Base-by-base conservation (phyloP, 2,329 filamentous ascomycete species). In the Cadophora luteo-olivacea region DNA sequence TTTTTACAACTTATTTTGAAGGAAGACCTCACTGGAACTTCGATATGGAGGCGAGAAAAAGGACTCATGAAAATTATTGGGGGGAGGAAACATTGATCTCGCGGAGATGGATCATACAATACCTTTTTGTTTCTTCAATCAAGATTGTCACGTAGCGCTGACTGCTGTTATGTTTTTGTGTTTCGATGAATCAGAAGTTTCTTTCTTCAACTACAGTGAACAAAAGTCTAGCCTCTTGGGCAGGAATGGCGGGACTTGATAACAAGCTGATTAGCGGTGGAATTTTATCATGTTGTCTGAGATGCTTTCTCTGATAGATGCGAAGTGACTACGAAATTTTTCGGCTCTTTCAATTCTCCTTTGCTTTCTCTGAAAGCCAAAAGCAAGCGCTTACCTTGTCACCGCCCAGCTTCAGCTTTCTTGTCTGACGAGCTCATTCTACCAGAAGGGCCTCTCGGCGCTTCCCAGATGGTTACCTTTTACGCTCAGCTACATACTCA, bases 161-260 rank as follows among this genome's bases (percentile, higher is more conserved):
- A 38, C 57, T 60, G 22, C 22, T 60, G 57, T 60, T 60, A 60
- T 60, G 57, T 60, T 60, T 58, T 58, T 60, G 57, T 60, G 57
- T 60, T 60, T 60, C 36, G 57, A 60, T 60, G 57, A 38, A 60
- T 45, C 57, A 38, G 57, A 60, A 45, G 57, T 22, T 29, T 36
- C 16, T 38, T 60, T 41, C 36, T 60, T 45, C 57, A 25, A 25
- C 36, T 45, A 38, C n/a, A 45, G 25, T 60, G 33, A 58, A 33
- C 55, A 36, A 54, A 45, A 16, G 41, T 16, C 45, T 49, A 22
- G 22, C 11, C 22, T 38, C 22, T 6, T 12, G 16, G 57, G n/a
- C 36, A 8, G 36, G n/a, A 45, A 45, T 45, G 33, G 55, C n/a
- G 33, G 33, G 22, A 36, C 38, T 58, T 54, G 51, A 60, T 25